Base-by-base conservation (phyloP, 371 early-diverging fungal species). In the Ordospora colligata region DNA sequence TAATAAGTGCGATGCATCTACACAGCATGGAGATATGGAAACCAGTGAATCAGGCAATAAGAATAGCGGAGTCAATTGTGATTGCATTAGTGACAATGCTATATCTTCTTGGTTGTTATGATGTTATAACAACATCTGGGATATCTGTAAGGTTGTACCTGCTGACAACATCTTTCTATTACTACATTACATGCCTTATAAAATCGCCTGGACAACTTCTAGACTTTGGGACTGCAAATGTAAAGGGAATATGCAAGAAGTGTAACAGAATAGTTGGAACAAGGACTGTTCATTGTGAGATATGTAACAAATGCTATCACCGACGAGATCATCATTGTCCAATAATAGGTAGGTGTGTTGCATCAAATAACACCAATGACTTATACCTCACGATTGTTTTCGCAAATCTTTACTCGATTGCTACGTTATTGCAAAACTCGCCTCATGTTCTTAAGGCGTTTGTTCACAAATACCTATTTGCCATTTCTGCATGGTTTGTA, bases 251-350 rank as follows among this genome's bases (percentile, higher is more conserved):
- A 22, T 84, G 84, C 52, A 75, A 49, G 7, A 68, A 74, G 43
- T 84, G 84, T 63, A 80, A 77, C 40, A 75, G 76, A 21, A 68
- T 82, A 47, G 22, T 54, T 40, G 73, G 75, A 10, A 44, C 44
- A 8, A 71, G 66, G 14, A 78, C 76, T 10, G 47, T 67, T 17
- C 85, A 84, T 74, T 84, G 85, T 53, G 44, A 73, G 23, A 76
- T 75, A 25, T 84, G 85, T 42, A 75, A 80, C 23, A 68, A 47
- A 14, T 84, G 85, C 65, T 74, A 78, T 50, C 42, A 75, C 45
- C 75, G 74, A 65, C 74, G 81, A 79, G 85, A 84, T 58, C 85
- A 84, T 64, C 85, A 84, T 70, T 84, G 85, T 62, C 23, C 74
- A 52, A 81, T 81, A 65, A 66, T 83, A 62, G 78, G 75, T 21